Conservation (phyloP, 805 yeast genomes). For the Yarrowia sp. region DNA sequence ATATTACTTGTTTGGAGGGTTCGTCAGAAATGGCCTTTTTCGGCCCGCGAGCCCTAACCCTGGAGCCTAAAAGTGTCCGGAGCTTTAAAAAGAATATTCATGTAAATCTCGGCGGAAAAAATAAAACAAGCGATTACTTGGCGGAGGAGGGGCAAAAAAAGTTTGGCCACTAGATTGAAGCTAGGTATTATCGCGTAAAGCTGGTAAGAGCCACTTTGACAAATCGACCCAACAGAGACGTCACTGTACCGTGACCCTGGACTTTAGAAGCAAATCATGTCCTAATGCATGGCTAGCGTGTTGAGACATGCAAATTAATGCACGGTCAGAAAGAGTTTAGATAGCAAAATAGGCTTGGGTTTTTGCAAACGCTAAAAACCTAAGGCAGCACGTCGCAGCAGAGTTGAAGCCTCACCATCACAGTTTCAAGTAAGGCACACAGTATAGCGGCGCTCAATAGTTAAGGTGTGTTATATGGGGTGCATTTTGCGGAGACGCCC, state of each 20-base stretch:
- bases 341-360: slow-evolving; percentile 1
- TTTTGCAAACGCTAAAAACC: neutral
- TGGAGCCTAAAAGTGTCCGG: neutral
- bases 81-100: neutral
- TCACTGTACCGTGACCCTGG: neutral
- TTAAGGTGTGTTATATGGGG: too few species aligned
- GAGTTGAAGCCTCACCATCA: neutral
- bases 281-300: slow-evolving; percentile 10
- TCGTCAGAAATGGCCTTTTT: slow-evolving; percentile 3
- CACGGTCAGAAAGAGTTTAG: neutral
- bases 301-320: slow-evolving; percentile 24
- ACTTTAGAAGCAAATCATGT: slow-evolving; percentile 13
- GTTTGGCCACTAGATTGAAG: neutral
- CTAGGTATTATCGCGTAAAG: too few species aligned
- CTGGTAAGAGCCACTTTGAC: too few species aligned
- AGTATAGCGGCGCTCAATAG: neutral
- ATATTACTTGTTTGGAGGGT: neutral
- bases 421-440: neutral
- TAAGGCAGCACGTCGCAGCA: neutral
- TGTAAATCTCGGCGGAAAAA: neutral
- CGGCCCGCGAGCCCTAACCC: neutral
- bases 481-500: too few species aligned
- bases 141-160: neutral
- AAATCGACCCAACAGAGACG: neutral
- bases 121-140: neutral